A percentile compares a stretch with the other conserved stretches of the same genome.
phyloP scores from a whole-genome alignment of 73 alveolate species.

The Paramecium biaurelia region DNA sequence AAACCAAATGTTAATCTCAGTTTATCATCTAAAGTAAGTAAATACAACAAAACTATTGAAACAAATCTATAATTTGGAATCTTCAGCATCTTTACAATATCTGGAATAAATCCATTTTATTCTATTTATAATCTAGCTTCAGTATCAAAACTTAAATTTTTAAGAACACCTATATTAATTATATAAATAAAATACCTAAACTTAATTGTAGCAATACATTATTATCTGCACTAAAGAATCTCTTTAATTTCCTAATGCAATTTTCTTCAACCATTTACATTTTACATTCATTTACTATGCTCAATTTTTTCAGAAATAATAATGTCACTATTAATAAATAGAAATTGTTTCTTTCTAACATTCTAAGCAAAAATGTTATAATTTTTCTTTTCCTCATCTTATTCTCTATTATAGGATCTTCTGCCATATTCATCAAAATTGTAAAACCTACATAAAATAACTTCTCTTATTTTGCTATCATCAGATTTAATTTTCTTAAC shows the following conservation, averaged over 20 bases:
- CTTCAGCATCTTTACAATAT: constrained; percentile 86
- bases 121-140: constrained; percentile 85
- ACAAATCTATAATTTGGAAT: constrained; percentile 93
- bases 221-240: constrained; percentile 87
- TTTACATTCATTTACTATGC: constrained; percentile 91
- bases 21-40: constrained; percentile 91
- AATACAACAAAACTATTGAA: constrained; percentile 85
- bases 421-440: constrained; percentile 95
- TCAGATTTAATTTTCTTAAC: constrained; percentile 73
- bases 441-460: constrained; percentile 90
- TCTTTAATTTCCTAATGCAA: constrained; percentile 86
- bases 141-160: constrained; percentile 92
- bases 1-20: constrained; percentile 92
- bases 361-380: constrained; percentile 77
- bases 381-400: constrained; percentile 93
- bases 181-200: not conserved
- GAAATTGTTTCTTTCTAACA: constrained; percentile 92
- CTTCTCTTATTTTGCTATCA: constrained; percentile 95
- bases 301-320: constrained; percentile 90
- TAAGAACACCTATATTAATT: constrained; percentile 76
- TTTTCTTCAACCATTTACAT: constrained; percentile 90
- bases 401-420: constrained; percentile 93
- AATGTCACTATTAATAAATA: constrained; percentile 89
- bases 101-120: constrained; percentile 87
- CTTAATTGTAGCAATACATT: constrained; percentile 72